Conservation (phyloP, 805 yeast genomes). For the Tetrapisispora pingtungensis region DNA sequence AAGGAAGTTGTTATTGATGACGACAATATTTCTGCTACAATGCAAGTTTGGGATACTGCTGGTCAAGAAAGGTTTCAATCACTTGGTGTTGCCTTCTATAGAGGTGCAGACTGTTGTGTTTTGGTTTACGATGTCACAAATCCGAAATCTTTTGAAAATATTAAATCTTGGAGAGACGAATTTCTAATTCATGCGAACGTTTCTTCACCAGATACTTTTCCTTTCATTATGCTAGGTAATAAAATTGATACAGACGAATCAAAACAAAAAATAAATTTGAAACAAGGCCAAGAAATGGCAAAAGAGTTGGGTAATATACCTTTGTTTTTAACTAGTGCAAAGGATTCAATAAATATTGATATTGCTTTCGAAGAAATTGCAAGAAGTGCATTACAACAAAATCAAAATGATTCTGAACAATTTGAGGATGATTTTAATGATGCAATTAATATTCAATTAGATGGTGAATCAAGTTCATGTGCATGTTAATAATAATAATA, state of each 20-base stretch:
- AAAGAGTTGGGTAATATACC: slow-evolving; percentile 70
- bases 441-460: slow-evolving; percentile 90
- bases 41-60: slow-evolving; percentile 96
- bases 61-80: slow-evolving; percentile 98
- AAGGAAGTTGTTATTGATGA: slow-evolving; percentile 74
- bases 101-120: slow-evolving; percentile 98
- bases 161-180: slow-evolving; percentile 91
- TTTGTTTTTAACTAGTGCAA: slow-evolving; percentile 94
- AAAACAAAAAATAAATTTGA: slow-evolving; percentile 58
- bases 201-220: slow-evolving; percentile 87
- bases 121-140: slow-evolving; percentile 93
- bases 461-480: slow-evolving; percentile 68
- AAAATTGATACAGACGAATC: slow-evolving; percentile 91
- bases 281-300: slow-evolving; percentile 53
- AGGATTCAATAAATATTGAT: slow-evolving; percentile 90
- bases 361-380: slow-evolving; percentile 94
- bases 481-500: slow-evolving; percentile 40
- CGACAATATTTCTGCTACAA: slow-evolving; percentile 39
- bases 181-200: slow-evolving; percentile 90
- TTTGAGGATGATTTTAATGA: slow-evolving; percentile 91
- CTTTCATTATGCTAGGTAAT: slow-evolving; percentile 90
- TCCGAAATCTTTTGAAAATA: slow-evolving; percentile 81
- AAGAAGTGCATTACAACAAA: slow-evolving; percentile 90
- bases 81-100: slow-evolving; percentile 90
- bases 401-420: slow-evolving; percentile 56